A percentile compares a stretch with the other conserved stretches of the same genome.
These are phyloP conservation scores for Seminavis robusta DNA, from an alignment of 108 stramenopile species.

Conservation along the genomic window DNA sequence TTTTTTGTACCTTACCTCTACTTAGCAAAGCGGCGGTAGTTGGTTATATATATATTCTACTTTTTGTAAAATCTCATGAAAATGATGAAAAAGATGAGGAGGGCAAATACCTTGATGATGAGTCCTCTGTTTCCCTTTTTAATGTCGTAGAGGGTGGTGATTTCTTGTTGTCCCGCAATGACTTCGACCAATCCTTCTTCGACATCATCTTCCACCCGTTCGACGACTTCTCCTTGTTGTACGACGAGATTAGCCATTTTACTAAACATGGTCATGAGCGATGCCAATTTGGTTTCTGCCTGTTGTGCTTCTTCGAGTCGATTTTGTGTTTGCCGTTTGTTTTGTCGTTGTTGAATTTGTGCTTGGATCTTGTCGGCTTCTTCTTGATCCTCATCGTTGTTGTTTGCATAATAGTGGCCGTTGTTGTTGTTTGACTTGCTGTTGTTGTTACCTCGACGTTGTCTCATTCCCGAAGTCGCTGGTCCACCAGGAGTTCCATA, in stretches of 20 bases:
- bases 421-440: constrained; percentile 25
- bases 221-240: constrained; percentile 76
- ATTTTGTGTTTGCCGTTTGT: constrained; percentile 62
- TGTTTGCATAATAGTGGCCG: constrained; percentile 19
- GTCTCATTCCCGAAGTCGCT: constrained; percentile 51
- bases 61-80: constrained; percentile 79
- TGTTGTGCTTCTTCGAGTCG: constrained; percentile 68
- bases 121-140: constrained; percentile 85
- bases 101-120: constrained; percentile 80
- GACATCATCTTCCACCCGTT: constrained; percentile 88
- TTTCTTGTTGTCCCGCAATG: constrained; percentile 73
- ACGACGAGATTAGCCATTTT: constrained; percentile 73
- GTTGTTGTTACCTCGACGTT: constrained; percentile 39
- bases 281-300: constrained; percentile 68
- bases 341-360: constrained; percentile 56
- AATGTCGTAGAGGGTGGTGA: constrained; percentile 64
- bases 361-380: constrained; percentile 41
- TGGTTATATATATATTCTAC: too few relatives aligned
- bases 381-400: constrained; percentile 31
- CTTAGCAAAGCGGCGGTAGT: too few relatives aligned
- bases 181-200: constrained; percentile 73
- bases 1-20: too few relatives aligned
- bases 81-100: constrained; percentile 81
- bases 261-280: constrained; percentile 67
- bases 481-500: constrained; percentile 21